Base-by-base conservation (phyloP, 2,329 filamentous ascomycete genomes). In the Apiospora malaysiana region DNA sequence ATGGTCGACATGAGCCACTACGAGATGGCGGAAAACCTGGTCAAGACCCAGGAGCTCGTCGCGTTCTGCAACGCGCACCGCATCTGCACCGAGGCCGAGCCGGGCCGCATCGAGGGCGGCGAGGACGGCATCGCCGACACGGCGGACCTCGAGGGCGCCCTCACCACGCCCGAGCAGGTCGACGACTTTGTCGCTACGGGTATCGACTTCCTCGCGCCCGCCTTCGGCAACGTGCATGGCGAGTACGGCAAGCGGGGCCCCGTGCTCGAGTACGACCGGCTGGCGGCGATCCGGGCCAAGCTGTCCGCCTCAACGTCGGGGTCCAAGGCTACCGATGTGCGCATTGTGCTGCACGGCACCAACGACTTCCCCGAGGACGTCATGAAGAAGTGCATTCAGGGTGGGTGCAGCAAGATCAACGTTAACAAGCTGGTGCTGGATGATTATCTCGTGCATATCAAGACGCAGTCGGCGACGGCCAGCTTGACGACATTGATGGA, bases 1-100 rank as follows among this genome's bases (percentile, higher is more conserved):
- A 93, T 94, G 91, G 89, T 93, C 0, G 92, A 94, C 80, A 94
- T 94, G 91, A 89, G 86, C 71, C 91, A 93, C 78, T 91, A 92
- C 77, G 90, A 92, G 77, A 91, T 90, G 75, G 90, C 87, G 70
- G 91, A 93, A 82, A 93, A 93, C 75, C 82, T 94, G 32, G 82
- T 85, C 2, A 85, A 88, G 77, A 93, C 91, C 25, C 83, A 83
- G 68, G 89, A 92, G 74, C 81, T 93, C 69, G 89, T 90, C 8
- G 82, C 81, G 27, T 89, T 90, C 77, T 92, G 91, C 77, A 87
- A 92, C 77, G 88, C 82, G 74, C 84, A 87, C 56, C 89, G 89
- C 1, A 92, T 93, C 73, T 87, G 90, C 8, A 91, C 90, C 1
- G 91, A 94, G 78, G 91, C 91, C 0, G 91, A 94, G 77, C 91